A percentile compares a stretch with the other conserved stretches of the same genome.
Evolutionary conservation across 2,329 filamentous ascomycete genomes (phyloP).

Genomic region (Harringtonia aguacate): DNA sequence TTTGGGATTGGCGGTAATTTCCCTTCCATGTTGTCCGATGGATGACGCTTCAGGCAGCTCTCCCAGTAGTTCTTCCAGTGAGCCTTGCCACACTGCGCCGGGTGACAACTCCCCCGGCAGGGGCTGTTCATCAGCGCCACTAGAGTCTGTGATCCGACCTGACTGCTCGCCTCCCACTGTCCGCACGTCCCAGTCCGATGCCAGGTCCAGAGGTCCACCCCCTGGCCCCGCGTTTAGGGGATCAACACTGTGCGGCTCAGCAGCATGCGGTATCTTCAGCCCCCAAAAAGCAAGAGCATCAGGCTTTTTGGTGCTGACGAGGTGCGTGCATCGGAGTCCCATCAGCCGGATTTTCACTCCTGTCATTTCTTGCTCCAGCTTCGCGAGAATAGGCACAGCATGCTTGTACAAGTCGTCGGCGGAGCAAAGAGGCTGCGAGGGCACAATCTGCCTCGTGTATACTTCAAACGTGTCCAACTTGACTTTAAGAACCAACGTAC

Average conservation of each 20-base stretch:
- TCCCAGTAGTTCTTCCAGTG: no score
- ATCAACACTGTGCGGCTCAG: slow-evolving; percentile 11
- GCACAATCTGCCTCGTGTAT: slow-evolving; percentile 67
- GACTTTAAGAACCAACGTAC: slow-evolving; percentile 85
- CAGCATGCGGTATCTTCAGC: slow-evolving; percentile 25
- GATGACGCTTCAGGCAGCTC: no score
- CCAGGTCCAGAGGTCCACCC: no score
- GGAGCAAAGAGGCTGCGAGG: slow-evolving; percentile 58
- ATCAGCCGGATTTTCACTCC: slow-evolving; percentile 72
- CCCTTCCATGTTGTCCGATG: slow-evolving; percentile 3
- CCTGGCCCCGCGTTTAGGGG: slow-evolving; percentile 22
- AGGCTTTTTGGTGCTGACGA: slow-evolving; percentile 75
- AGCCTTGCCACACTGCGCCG: no score
- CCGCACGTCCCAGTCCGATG: no score
- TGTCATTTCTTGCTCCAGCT: slow-evolving; percentile 74
- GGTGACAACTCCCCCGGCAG: no score
- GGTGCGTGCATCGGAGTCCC: slow-evolving; percentile 78
- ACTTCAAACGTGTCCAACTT: slow-evolving; percentile 94
- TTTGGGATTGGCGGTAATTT: no score
- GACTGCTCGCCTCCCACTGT: slow-evolving; percentile 49
- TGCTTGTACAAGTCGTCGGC: slow-evolving; percentile 79
- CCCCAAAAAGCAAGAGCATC: slow-evolving; percentile 75
- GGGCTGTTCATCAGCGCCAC: no score
- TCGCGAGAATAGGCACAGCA: slow-evolving; percentile 70
- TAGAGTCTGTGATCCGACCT: not conserved